phyloP scores from a whole-genome alignment of 441 rosid species.

The Gossypium davidsonii region DNA sequence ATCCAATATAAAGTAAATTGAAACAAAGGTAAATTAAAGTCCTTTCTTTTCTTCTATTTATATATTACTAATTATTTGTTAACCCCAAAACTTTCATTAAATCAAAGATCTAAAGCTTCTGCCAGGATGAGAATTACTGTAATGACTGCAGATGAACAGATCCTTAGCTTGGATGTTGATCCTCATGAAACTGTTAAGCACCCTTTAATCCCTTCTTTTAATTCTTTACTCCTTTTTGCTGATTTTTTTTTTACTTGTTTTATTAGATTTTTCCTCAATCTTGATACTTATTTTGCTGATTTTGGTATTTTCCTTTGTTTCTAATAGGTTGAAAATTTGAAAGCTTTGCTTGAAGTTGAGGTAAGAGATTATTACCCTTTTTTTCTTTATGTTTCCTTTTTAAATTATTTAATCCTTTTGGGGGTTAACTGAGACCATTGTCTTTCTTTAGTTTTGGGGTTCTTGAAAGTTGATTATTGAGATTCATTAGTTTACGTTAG shows the following conservation, averaged over 20 bases:
- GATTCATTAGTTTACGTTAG: neutral
- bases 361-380: constrained; percentile 29
- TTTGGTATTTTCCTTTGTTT: neutral
- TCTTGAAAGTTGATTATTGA: neutral
- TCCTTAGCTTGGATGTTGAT: constrained; percentile 76
- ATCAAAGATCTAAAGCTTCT: neutral
- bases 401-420: neutral
- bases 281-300: neutral
- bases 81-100: neutral
- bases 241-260: neutral
- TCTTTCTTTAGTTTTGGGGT: neutral
- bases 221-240: neutral
- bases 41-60: neutral
- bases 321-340: constrained; percentile 10
- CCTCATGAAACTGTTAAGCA: constrained; percentile 69
- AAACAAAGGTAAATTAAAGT: neutral
- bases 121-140: constrained; percentile 72
- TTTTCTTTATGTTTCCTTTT: neutral
- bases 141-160: constrained; percentile 82
- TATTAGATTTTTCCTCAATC: neutral
- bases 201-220: constrained; percentile 18
- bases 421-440: neutral
- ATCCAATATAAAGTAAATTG: neutral
- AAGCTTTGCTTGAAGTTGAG: constrained; percentile 91
- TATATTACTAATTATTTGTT: neutral